Evolutionary conservation across 2,329 filamentous ascomycete genomes (phyloP), one percentile per base, ranked within the genome.

Genomic region (Colletotrichum sublineola): DNA sequence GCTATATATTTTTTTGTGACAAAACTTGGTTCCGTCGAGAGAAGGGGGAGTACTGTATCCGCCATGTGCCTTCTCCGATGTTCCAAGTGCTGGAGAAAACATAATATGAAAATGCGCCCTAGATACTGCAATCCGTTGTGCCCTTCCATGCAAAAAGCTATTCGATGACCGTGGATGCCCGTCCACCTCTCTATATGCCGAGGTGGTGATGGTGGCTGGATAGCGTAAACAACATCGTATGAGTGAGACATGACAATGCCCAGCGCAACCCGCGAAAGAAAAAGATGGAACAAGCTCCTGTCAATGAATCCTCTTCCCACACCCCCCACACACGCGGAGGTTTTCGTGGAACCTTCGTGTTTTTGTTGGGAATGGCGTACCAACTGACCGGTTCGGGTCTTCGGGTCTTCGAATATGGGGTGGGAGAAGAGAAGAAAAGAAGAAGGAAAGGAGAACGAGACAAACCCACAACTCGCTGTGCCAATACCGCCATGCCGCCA

Each of bases 21-120:
- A 66, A 44, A 24, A 24, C 24, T 24, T 24, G 24, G 52, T 48
- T 63, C 44, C 52, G 29, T 60, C 14, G 36, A 63, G 66, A 69
- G 69, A 67, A 72, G 69, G 69, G 66, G 69, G 66, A 69, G 69
- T 72, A 61, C 69, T 72, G 69, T 72, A 72, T 72, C 69, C 66
- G 66, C 69, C 69, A 69, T 68, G 18, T 69, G 61, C 69, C 69
- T 72, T 60, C 69, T 67, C 62, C 18, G 38, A 14, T 18, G 20
- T 33, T 33, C 33, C 40, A 44, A 42, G 52, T 60, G 55, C 61
- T 11, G 5, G 18, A 36, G 12, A n/a, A 24, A 33, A 24, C 24
- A 38, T 24, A 15, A n/a, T 14, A 33, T 31, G 14, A 65, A 57
- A 67, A 69, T 50, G 53, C 53, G 65, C 58, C 66, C 58, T 56